Evolutionary conservation across 768 basidiomycete species (phyloP), one percentile per base, ranked within the genome.

Genomic region (Pulveroboletus sp.): DNA sequence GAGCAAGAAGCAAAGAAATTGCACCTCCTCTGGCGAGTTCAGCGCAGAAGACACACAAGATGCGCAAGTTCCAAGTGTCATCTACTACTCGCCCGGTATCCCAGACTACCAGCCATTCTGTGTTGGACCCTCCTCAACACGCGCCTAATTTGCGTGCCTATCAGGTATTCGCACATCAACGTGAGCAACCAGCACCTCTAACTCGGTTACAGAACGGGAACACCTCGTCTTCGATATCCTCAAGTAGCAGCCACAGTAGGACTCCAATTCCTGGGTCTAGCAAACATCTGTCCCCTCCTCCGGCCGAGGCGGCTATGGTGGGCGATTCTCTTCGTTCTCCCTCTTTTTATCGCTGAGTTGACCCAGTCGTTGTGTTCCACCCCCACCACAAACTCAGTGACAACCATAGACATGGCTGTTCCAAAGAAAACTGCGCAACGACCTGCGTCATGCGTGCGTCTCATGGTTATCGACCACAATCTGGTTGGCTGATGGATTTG

Each of bases 241-340:
- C 54, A 28, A 52, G 38, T 40, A 31, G 48, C 28, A 39, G 10
- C 30, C 39, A 47, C 37, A 32, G 28, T 28, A 41, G 15, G 31
- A 52, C 46, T 37, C 33, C 41, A 40, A 48, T 32, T 32, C n/a
- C 56, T 43, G 31, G 44, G 42, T 51, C 57, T 31, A 27, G 39
- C 39, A 60, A 33, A 40, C 2, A 51, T 43, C 1, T 35, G 18
- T 51, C 54, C 18, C 45, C 41, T 27, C 41, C 54, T 43, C 39
- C 51, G 39, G 46, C 46, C 1, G 47, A 45, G n/a, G 27, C 43
- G 50, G 54, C 40, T 38, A 47, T 33, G 51, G 68, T 68, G 21
- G 42, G 31, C 43, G 39, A 49, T 47, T 51, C 46, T 47, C 46
- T 45, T 39, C 42, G 18, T 40, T 41, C 18, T 38, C 38, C 26